Base-by-base conservation (phyloP, 2,329 filamentous ascomycete genomes). In the Aspergillus costaricaensis region DNA sequence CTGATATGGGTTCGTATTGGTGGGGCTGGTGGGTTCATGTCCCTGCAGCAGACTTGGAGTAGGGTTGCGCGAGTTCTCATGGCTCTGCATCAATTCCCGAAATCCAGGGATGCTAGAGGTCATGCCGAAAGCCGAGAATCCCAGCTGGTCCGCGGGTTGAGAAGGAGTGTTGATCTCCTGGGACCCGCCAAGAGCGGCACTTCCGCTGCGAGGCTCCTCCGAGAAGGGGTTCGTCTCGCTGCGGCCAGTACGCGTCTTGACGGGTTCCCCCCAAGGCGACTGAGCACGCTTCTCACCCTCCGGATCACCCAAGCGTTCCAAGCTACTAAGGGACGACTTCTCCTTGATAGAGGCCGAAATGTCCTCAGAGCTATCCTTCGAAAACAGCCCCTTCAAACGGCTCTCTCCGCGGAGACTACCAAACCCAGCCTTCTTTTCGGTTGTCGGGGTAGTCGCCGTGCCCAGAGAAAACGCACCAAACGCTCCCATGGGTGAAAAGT, bases 1-100 rank as follows among this genome's bases (percentile, higher is more conserved):
- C 65, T 93, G 91, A 73, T 95, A 99, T 1, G 95, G 95, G 72
- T 99, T 99, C 3, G 95, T 98, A 70, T 96, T 91, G 0, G 93
- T 95, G 10, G 95, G 95, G 73, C 94, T 98, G 71, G 91, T 86
- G 0, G 91, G 89, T 60, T 92, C 91, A 65, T 88, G 82, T 51
- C 78, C 76, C 55, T 80, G 77, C 51, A 78, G 75, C 55, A 80
- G 74, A 54, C 78, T 80, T 10, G 84, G 83, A 15, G 82, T 83
- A 47, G 84, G 82, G 64, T 86, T 83, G 75, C 83, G 76, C 52
- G 83, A 81, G 57, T 86, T 83, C 39, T 86, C 82, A 52, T 87
- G 81, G 54, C 83, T 83, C 63, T 83, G 80, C 69, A 85, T 79
- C 64, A 85, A 75, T 65, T 87, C 84, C 48, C 84, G 82, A 64